A percentile compares a stretch with the other conserved stretches of the same genome.
Conservation (phyloP, 768 basidiomycete species). For the Leucosporidium scottii region DNA sequence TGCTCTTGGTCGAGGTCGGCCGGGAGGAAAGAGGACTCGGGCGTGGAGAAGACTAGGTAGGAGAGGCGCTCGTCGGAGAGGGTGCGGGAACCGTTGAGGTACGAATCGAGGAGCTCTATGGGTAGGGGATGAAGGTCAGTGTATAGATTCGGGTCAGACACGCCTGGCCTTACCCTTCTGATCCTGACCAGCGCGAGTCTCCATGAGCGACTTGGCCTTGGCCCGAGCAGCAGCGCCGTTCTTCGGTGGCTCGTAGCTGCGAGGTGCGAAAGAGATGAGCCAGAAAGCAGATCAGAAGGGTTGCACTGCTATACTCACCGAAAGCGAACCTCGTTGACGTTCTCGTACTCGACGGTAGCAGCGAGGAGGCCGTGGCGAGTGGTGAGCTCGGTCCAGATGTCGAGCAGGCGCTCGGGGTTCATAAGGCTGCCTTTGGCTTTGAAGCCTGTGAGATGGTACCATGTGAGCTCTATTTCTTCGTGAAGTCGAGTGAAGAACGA, state of each 20-base stretch:
- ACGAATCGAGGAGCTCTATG: constrained; percentile 52
- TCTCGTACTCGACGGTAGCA: constrained; percentile 53
- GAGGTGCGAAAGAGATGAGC: constrained; percentile 2
- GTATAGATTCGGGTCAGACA: no score
- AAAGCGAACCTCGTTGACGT: constrained; percentile 54
- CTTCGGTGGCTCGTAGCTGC: constrained; percentile 50
- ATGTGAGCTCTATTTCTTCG: no score
- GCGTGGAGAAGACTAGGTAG: constrained; percentile 49
- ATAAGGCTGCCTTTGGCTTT: constrained; percentile 48
- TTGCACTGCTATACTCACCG: constrained; percentile 55
- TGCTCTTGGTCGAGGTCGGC: constrained; percentile 34
- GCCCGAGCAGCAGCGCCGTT: constrained; percentile 48
- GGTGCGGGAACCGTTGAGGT: constrained; percentile 70
- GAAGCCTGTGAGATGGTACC: constrained; percentile 43
- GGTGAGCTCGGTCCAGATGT: constrained; percentile 66
- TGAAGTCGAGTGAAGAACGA: not conserved
- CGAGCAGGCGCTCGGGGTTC: constrained; percentile 48
- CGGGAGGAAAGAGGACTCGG: constrained; percentile 12
- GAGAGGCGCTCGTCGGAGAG: constrained; percentile 62
- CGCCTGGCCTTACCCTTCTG: constrained; percentile 46
- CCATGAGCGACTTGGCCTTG: constrained; percentile 50
- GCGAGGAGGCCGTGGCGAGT: constrained; percentile 66
- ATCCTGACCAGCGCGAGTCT: constrained; percentile 52
- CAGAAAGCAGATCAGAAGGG: no score
- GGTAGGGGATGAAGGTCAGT: not conserved